A percentile compares a stretch with the other conserved stretches of the same genome.
These are phyloP conservation scores for Daldinia loculata DNA, from an alignment of 495 filamentous ascomycete genomes.

Conservation along the genomic window DNA sequence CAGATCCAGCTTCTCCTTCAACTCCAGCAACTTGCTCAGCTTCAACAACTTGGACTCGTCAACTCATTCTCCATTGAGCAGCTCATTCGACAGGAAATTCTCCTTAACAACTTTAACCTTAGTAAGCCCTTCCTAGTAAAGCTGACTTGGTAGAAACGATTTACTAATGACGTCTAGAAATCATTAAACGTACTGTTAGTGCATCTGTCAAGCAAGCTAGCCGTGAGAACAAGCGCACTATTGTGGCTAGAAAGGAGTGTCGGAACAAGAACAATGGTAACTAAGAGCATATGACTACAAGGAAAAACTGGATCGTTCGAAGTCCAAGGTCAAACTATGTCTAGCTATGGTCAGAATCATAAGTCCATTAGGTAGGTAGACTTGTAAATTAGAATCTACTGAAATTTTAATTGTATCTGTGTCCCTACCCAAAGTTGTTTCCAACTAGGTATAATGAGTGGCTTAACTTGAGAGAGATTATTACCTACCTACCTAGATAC, in stretches of 20 bases:
- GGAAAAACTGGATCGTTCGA: neutral
- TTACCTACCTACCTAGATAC: too few species aligned
- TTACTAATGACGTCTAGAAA: conserved; percentile 37
- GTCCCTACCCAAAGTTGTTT: too few species aligned
- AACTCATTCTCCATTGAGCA: conserved; percentile 46
- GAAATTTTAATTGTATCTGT: neutral
- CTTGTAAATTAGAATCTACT: neutral
- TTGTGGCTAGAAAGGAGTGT: conserved; percentile 36
- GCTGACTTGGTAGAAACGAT: neutral
- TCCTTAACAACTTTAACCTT: conserved; percentile 49
- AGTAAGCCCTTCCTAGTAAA: conserved; percentile 25
- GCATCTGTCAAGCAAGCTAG: conserved; percentile 41
- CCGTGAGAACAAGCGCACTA: conserved; percentile 34
- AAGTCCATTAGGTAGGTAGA: neutral
- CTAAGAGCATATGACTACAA: conserved; percentile 4
- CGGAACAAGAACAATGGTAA: conserved; percentile 18
- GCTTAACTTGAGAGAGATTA: too few species aligned
- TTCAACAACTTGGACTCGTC: conserved; percentile 53
- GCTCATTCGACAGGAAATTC: conserved; percentile 49
- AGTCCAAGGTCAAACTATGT: neutral
- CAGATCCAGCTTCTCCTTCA: conserved; percentile 54
- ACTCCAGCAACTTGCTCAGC: conserved; percentile 53
- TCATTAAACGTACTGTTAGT: conserved; percentile 52
- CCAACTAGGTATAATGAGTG: too few species aligned
- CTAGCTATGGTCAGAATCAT: neutral